phyloP scores from a whole-genome alignment of 106 monocot genomes.

The Platanthera zijinensis region DNA sequence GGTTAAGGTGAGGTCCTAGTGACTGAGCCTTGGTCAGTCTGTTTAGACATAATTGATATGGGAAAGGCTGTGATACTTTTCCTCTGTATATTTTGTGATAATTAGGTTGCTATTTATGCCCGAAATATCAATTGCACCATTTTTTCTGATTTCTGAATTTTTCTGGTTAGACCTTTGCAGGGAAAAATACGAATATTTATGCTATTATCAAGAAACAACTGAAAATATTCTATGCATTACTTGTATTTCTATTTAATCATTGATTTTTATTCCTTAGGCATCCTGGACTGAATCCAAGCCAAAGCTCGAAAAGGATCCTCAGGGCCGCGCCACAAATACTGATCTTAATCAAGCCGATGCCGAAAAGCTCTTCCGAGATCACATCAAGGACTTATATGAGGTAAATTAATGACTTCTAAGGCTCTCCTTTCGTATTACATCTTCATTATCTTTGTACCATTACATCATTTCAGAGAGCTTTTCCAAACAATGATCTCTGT shows the following conservation, averaged over 20 bases:
- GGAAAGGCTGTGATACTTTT: not conserved
- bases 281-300: conserved; percentile 94
- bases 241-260: not conserved
- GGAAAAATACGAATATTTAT: too few species aligned
- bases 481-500: not conserved
- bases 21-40: too few species aligned
- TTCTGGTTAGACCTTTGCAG: too few species aligned
- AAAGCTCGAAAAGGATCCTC: conserved; percentile 90
- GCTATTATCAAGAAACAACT: too few species aligned
- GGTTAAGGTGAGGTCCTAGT: too few species aligned
- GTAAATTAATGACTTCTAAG: conserved; percentile 28
- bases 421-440: not conserved
- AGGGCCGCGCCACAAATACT: conserved; percentile 75
- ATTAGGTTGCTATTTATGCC: too few species aligned
- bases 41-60: too few species aligned
- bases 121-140: too few species aligned
- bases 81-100: not conserved
- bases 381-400: conserved; percentile 80
- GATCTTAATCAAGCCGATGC: conserved; percentile 58
- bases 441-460: not conserved
- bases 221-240: too few species aligned
- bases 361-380: conserved; percentile 82
- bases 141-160: too few species aligned
- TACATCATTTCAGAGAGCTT: not conserved
- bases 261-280: conserved; percentile 33